Evolutionary conservation across 2,329 filamentous ascomycete species (phyloP), one percentile per base, ranked within the genome.

Genomic region (Microcera coccophila): DNA sequence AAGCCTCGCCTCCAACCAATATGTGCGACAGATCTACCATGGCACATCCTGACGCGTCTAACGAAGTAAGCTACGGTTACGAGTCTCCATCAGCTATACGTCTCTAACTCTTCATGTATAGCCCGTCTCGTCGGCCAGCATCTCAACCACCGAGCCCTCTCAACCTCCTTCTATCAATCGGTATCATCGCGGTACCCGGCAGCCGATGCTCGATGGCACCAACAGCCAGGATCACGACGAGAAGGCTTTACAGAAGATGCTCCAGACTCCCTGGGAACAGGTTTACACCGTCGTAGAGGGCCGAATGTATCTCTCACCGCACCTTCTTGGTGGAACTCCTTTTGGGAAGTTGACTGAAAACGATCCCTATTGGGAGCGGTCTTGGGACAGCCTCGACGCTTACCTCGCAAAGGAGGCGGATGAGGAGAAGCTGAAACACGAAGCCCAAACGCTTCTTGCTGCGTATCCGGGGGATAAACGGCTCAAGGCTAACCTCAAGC

Each of bases 331-430:
- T 2, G 57, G 60, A 2, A 54, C 56, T 0, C 64, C 64, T 0
- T 48, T 64, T 0, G 20, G 37, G 3, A 61, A 55, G 12, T 56
- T 67, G 16, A 45, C 35, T 1, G 65, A 68, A 35, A 26, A 36
- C 2, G 53, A 44, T 1, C 39, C 50, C 0, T 64, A 68, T 38
- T 68, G 62, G 64, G 43, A 62, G 10, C 4, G 21, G 1, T 34
- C 45, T 0, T 69, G 66, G 66, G 14, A 21, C 1, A 65, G 63
- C 0, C 42, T 69, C 1, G 52, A 64, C 0, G 36, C 36, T 1
- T 62, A 60, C 12, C 44, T 69, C 1, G 54, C 47, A 1, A 44
- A 48, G 3, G 57, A 66, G n/a, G 15, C 36, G 1, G 38, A 48
- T 0, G 59, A 65, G 21, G 47, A 50, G 17, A 26, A 5, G 3